Evolutionary conservation across 1,139 yeast genomes (phyloP), one percentile per base, ranked within the genome.

Genomic region (Saccharomycopsis hybrid): DNA sequence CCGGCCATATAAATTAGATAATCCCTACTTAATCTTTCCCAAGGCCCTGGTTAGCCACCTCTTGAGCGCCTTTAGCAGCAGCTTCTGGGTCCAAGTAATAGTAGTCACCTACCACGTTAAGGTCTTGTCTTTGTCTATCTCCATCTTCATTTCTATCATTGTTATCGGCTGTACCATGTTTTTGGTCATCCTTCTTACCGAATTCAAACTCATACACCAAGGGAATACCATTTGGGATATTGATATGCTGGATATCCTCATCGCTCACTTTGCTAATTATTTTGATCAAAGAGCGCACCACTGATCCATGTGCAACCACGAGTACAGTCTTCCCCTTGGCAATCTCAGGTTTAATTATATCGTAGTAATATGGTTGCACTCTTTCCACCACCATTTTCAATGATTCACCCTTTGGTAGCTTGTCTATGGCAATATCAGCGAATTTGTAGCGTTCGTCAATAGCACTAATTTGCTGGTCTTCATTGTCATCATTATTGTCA

Each of bases 141-240:
- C 18, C 18, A 18, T 18, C 18, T 18, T 18, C 18, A 18, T 18
- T 18, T 18, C 18, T 18, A 18, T 18, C 18, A 18, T 18, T 18
- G 18, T 18, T 18, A 56, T 76, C 18, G 18, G 18, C 18, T 18
- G 18, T 18, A 18, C 18, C 18, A 18, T 68, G 42, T 64, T 47
- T 7, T 58, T 54, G 36, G 63, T 56, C 61, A 31, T 18, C 18
- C 18, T 18, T 18, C 18, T 18, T 18, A 18, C 18, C 18, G 18
- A 18, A 18, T 30, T 35, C 47, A 38, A 80, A 60, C 55, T 80
- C 82, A 54, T 80, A 68, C 38, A 80, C 77, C 52, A 85, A 67
- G 3, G 94, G 94, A 8, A 85, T 79, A 0, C 89, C 92, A 44
- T 86, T 85, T 2, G 95, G 92, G 8, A 84, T 82, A 61, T 85